Conservation (phyloP, 352 stramenopile species). For the Phytophthora ramorum region DNA sequence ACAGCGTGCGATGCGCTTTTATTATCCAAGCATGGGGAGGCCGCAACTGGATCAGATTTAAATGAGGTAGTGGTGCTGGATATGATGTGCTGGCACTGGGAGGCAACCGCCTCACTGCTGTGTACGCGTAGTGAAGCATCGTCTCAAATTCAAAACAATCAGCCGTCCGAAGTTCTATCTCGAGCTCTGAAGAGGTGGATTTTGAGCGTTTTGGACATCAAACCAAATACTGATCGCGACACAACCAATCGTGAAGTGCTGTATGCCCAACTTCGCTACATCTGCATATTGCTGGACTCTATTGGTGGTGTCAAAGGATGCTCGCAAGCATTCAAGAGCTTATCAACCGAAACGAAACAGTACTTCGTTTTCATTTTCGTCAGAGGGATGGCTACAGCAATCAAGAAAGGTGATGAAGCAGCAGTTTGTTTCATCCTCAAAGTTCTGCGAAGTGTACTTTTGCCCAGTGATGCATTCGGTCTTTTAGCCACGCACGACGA, state of each 20-base stretch:
- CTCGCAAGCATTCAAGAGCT: slow-evolving; percentile 18
- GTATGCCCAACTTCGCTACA: slow-evolving; percentile 45
- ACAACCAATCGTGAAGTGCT: slow-evolving; percentile 22
- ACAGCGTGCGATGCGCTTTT: slow-evolving; percentile 20
- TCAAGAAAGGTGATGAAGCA: slow-evolving; percentile 11
- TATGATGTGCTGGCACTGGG: slow-evolving; percentile 77
- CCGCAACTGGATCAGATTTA: neutral
- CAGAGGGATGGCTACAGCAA: slow-evolving; percentile 19
- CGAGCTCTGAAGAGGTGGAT: slow-evolving; percentile 15
- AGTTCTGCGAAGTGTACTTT: slow-evolving; percentile 27
- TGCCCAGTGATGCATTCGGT: slow-evolving; percentile 16
- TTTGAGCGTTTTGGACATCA: neutral
- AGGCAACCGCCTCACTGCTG: slow-evolving; percentile 46
- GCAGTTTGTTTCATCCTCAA: slow-evolving; percentile 26
- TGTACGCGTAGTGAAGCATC: slow-evolving; percentile 51
- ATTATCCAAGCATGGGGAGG: slow-evolving; percentile 1
- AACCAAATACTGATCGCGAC: neutral
- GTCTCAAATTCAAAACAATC: slow-evolving; percentile 34
- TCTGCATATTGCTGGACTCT: slow-evolving; percentile 48
- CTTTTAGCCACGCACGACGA: slow-evolving; percentile 29
- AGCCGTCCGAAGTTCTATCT: slow-evolving; percentile 12
- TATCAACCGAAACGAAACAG: slow-evolving; percentile 22
- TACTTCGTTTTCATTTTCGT: slow-evolving; percentile 30
- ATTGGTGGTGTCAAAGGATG: slow-evolving; percentile 26
- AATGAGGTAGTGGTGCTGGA: slow-evolving; percentile 17